Base-by-base conservation (phyloP, 2,329 filamentous ascomycete genomes). In the Cladosporium sp. region DNA sequence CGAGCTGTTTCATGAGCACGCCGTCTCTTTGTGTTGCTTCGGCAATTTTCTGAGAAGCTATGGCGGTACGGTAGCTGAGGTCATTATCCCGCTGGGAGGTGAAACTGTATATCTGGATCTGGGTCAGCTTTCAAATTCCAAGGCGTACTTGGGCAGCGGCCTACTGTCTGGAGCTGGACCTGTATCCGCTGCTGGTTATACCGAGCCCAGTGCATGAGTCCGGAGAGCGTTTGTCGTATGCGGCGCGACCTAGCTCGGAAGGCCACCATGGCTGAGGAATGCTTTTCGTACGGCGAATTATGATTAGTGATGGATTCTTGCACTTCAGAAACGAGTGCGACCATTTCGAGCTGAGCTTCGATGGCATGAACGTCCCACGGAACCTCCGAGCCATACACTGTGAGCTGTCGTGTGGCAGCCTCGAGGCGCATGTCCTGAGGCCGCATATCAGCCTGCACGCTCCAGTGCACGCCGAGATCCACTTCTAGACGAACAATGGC, bases 1-100 rank as follows among this genome's bases (percentile, higher is more conserved):
- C 52, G 7, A 55, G 52, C 52, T 55, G 52, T 55, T 55, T 55
- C 52, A 55, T 55, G 12, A 55, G 52, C 23, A 55, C 33, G 11
- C 33, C 33, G 11, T 35, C 33, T 11, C 33, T 11, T 35, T 35
- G 33, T 1, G 33, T 35, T 11, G 33, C 33, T 35, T 35, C 33
- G 33, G 33, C 33, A 10, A 35, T 35, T 12, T 11, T 35, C 11
- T 35, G 33, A 3, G 33, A 35, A 12, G 33, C 33, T 35, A 35
- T 11, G 3, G 33, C 33, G 8, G 33, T 35, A 3, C 33, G 33
- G 33, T 35, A 35, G 33, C 33, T 35, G 8, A 35, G 33, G 33
- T 35, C 33, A 12, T 35, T 35, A 12, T 35, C 33, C 12, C 33
- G 33, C 11, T 35, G 33, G 7, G 33, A 35, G 33, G 33, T 35